phyloP scores from a whole-genome alignment of 2,329 filamentous ascomycete species.

The Malbranchea cinnamomea region DNA sequence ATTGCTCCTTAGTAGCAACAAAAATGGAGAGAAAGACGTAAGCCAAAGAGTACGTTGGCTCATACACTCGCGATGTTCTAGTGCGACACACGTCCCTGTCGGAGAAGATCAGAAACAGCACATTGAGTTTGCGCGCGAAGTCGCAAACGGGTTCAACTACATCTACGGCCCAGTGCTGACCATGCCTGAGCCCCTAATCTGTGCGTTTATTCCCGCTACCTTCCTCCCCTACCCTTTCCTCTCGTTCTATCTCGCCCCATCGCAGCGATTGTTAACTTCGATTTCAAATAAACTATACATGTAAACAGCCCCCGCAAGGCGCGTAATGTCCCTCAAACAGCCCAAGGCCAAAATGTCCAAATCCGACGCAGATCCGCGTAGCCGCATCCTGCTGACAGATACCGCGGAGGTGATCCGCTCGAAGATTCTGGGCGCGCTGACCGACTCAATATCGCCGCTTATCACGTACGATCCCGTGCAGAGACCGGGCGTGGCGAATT shows the following conservation, averaged over 20 bases:
- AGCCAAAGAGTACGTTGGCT: neutral
- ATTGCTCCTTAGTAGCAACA: slow-evolving; percentile 8
- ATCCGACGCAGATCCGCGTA: slow-evolving; percentile 55
- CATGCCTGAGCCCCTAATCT: slow-evolving; percentile 54
- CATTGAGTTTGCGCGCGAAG: slow-evolving; percentile 79
- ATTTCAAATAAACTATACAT: slow-evolving; percentile 2
- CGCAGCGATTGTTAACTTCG: slow-evolving; percentile 6
- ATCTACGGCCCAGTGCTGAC: slow-evolving; percentile 50
- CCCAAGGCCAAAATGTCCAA: slow-evolving; percentile 90
- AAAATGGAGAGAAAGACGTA: neutral
- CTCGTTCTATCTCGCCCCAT: neutral
- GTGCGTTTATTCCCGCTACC: too few species aligned
- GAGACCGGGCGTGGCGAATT: slow-evolving; percentile 75
- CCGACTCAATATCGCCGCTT: slow-evolving; percentile 49
- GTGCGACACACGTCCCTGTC: slow-evolving; percentile 86
- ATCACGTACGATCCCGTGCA: slow-evolving; percentile 56
- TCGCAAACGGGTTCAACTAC: slow-evolving; percentile 76
- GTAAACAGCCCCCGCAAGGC: slow-evolving; percentile 52
- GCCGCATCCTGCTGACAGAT: slow-evolving; percentile 74
- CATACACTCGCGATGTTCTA: slow-evolving; percentile 19
- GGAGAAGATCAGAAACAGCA: slow-evolving; percentile 94
- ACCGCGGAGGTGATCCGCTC: slow-evolving; percentile 43
- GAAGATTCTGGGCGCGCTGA: slow-evolving; percentile 61
- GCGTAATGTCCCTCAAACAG: slow-evolving; percentile 76
- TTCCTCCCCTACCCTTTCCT: slow-evolving; percentile 3